Evolutionary conservation across 108 stramenopile genomes (phyloP).

Genomic region (Discostella stelligeroides): DNA sequence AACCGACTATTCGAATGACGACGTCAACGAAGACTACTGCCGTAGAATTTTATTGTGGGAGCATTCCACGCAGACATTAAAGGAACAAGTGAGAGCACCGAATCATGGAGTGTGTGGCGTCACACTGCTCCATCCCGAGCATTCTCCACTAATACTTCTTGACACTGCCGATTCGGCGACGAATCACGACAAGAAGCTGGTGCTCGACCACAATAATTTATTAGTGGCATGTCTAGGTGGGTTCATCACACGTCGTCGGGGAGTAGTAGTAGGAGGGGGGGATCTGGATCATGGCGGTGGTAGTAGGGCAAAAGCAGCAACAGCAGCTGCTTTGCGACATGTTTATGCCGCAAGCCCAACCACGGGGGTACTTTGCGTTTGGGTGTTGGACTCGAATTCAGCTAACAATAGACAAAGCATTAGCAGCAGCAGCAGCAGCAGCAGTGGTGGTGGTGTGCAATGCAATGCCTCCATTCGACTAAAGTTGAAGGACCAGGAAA

Average conservation of each 20-base stretch:
- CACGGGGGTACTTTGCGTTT: slow-evolving; percentile 20
- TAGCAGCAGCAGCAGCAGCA: too few species aligned
- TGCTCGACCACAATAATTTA: too few species aligned
- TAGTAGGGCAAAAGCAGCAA: not conserved
- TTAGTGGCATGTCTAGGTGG: too few species aligned
- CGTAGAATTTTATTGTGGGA: slow-evolving; percentile 16
- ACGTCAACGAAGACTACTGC: not conserved
- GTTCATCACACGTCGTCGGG: too few species aligned
- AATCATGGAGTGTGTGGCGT: not conserved
- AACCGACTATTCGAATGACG: slow-evolving; percentile 4
- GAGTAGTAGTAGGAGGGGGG: not conserved
- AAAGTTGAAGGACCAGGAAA: too few species aligned
- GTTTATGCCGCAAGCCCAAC: slow-evolving; percentile 20
- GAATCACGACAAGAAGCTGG: too few species aligned
- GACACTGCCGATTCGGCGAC: too few species aligned
- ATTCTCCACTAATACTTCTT: not conserved
- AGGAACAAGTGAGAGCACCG: slow-evolving; percentile 15
- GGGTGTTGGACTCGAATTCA: slow-evolving; percentile 19
- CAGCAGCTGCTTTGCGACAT: not conserved
- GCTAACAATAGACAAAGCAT: too few species aligned
- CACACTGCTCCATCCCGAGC: slow-evolving; percentile 18
- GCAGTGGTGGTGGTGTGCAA: too few species aligned
- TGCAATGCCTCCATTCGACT: too few species aligned
- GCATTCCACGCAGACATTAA: slow-evolving; percentile 20
- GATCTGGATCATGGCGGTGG: not conserved